These are phyloP conservation scores for Aspergillus luchuensis DNA, from an alignment of 2,329 filamentous ascomycete species.

Conservation along the genomic window DNA sequence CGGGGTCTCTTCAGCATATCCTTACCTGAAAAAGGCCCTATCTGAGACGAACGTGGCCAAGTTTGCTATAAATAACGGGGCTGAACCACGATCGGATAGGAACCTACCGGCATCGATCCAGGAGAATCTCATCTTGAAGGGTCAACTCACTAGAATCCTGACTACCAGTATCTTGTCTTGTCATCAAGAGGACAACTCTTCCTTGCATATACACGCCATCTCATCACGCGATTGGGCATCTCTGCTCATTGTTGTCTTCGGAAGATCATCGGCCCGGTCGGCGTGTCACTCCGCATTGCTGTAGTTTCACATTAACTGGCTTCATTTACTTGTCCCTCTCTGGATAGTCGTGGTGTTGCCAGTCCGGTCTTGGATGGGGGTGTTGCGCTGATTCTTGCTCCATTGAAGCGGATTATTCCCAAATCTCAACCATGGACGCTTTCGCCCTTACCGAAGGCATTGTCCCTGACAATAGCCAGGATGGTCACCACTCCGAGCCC, in stretches of 20 bases:
- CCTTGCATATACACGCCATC: not conserved
- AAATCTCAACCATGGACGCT: conserved; percentile 42
- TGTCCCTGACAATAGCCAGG: conserved; percentile 34
- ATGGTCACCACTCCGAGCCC: conserved; percentile 28
- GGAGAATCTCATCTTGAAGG: not conserved
- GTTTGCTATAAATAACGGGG: conserved; percentile 8
- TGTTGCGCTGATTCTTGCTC: conserved; percentile 16
- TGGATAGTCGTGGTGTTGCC: conserved; percentile 13
- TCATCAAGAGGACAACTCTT: not conserved
- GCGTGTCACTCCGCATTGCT: conserved; percentile 34
- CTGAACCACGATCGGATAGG: not conserved
- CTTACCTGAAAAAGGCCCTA: not conserved
- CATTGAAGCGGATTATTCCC: conserved; percentile 2
- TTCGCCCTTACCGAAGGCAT: conserved; percentile 47
- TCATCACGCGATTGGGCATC: not conserved
- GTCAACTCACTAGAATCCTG: not conserved
- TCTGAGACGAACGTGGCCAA: conserved; percentile 3
- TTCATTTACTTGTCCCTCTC: conserved; percentile 12
- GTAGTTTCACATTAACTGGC: conserved; percentile 7
- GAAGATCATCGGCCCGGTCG: conserved; percentile 39
- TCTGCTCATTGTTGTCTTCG: conserved; percentile 20
- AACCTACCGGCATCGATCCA: conserved; percentile 3
- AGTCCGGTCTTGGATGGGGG: conserved; percentile 29
- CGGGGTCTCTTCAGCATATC: not conserved
- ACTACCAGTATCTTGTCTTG: not conserved